A percentile compares a stretch with the other conserved stretches of the same genome.
These are phyloP conservation scores for Aegilops longissima DNA, from an alignment of 176 grass and related monocot genomes.

Conservation along the genomic window DNA sequence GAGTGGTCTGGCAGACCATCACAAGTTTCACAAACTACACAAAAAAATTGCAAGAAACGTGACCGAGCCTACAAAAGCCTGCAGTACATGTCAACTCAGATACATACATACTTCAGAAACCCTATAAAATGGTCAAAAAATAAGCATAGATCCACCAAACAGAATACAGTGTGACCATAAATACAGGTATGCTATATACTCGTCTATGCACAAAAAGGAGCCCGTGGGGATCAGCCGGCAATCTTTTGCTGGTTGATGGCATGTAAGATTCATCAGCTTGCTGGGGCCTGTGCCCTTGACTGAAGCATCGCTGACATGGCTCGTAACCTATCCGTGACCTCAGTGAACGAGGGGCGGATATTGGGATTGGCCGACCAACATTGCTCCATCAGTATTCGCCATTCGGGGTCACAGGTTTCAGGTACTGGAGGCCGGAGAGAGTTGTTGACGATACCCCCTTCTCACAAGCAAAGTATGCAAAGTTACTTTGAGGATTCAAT, in stretches of 20 bases:
- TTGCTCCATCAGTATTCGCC: slow-evolving; percentile 79
- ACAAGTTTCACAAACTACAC: slow-evolving; percentile 16
- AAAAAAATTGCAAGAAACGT: slow-evolving; percentile 13
- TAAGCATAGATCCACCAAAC: slow-evolving; percentile 10
- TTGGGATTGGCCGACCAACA: slow-evolving; percentile 73
- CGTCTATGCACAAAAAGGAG: slow-evolving; percentile 36
- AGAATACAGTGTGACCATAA: slow-evolving; percentile 34
- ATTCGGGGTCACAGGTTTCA: slow-evolving; percentile 64
- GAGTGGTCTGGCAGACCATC: slow-evolving; percentile 18
- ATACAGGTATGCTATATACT: slow-evolving; percentile 40
- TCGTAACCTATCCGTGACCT: slow-evolving; percentile 69
- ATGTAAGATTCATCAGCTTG: slow-evolving; percentile 15
- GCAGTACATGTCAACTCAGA: slow-evolving; percentile 10
- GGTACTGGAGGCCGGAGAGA: slow-evolving; percentile 84
- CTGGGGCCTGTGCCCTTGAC: slow-evolving; percentile 28
- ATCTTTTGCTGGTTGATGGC: slow-evolving; percentile 7
- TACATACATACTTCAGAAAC: slow-evolving; percentile 36
- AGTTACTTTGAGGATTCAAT: slow-evolving; percentile 19
- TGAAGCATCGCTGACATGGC: slow-evolving; percentile 68
- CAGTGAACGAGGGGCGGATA: slow-evolving; percentile 74
- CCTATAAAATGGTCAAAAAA: slow-evolving; percentile 10
- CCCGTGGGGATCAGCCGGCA: neutral
- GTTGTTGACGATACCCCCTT: slow-evolving; percentile 92
- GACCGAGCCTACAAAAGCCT: slow-evolving; percentile 25
- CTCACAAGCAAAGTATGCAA: slow-evolving; percentile 25